These are phyloP conservation scores for Pythium volutum DNA, from an alignment of 352 stramenopile species.

Conservation along the genomic window DNA sequence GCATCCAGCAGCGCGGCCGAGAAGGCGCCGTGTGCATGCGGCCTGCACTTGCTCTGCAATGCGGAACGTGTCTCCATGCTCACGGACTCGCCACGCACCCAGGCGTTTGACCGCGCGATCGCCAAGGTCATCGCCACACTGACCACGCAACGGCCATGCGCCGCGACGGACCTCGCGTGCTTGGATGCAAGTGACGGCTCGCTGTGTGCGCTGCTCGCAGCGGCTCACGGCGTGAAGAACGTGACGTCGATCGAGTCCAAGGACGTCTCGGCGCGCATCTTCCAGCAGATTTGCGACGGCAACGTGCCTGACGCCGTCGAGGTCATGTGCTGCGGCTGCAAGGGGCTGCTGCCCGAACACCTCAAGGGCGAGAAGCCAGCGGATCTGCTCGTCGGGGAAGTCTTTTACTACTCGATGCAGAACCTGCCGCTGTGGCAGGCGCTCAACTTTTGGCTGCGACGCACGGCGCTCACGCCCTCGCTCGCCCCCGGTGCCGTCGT, in stretches of 20 bases:
- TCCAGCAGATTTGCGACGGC: slow-evolving; percentile 57
- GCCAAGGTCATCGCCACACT: slow-evolving; percentile 26
- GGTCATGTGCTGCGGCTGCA: slow-evolving; percentile 67
- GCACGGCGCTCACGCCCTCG: slow-evolving; percentile 44
- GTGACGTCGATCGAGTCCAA: slow-evolving; percentile 81
- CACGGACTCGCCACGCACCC: slow-evolving; percentile 36
- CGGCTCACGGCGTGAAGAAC: slow-evolving; percentile 38
- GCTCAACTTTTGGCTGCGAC: slow-evolving; percentile 82
- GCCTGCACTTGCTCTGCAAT: slow-evolving; percentile 78
- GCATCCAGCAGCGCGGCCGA: slow-evolving; percentile 20
- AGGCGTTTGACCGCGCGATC: slow-evolving; percentile 42
- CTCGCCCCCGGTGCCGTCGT: slow-evolving; percentile 40
- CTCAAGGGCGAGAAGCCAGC: slow-evolving; percentile 45
- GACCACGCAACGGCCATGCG: slow-evolving; percentile 16
- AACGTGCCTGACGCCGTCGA: slow-evolving; percentile 42
- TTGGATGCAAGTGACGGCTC: slow-evolving; percentile 81
- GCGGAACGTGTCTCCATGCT: slow-evolving; percentile 78
- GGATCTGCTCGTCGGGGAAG: slow-evolving; percentile 66
- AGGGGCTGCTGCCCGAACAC: slow-evolving; percentile 58
- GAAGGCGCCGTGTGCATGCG: slow-evolving; percentile 64
- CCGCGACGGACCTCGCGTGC: slow-evolving; percentile 35
- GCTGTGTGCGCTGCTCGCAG: slow-evolving; percentile 57
- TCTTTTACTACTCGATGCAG: slow-evolving; percentile 88
- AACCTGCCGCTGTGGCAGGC: slow-evolving; percentile 79
- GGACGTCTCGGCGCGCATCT: slow-evolving; percentile 75